These are phyloP conservation scores for Aspergillus persii DNA, from an alignment of 2,329 filamentous ascomycete genomes.

Conservation along the genomic window DNA sequence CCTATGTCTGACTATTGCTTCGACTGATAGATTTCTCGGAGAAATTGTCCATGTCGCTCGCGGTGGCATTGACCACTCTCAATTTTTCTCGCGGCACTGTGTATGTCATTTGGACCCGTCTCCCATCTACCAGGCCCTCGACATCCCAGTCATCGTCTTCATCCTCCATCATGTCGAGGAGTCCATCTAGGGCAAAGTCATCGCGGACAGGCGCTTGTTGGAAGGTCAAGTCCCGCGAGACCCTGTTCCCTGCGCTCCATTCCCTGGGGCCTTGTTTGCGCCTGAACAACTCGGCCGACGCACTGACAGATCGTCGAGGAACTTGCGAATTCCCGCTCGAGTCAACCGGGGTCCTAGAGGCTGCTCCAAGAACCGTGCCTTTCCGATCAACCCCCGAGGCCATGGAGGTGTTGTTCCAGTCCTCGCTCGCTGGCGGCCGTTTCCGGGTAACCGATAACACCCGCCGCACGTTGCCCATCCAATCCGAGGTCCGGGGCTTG, in stretches of 20 bases:
- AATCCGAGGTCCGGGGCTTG: constrained; percentile 57
- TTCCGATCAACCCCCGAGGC: constrained; percentile 31
- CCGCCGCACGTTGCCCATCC: constrained; percentile 67
- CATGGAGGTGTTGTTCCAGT: constrained; percentile 14
- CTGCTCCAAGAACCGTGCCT: constrained; percentile 21
- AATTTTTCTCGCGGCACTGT: constrained; percentile 85
- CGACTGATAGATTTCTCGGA: constrained; percentile 30
- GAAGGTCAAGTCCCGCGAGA: constrained; percentile 18
- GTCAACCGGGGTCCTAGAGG: not conserved
- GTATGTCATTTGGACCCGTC: constrained; percentile 82
- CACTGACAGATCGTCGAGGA: constrained; percentile 48
- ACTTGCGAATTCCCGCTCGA: constrained; percentile 15
- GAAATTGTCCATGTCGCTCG: constrained; percentile 32
- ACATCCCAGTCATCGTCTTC: constrained; percentile 67
- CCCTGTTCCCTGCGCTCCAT: constrained; percentile 45
- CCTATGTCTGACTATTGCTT: constrained; percentile 15
- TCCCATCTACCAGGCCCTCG: constrained; percentile 67
- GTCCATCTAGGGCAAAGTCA: constrained; percentile 26
- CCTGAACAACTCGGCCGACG: constrained; percentile 48
- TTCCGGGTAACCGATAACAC: constrained; percentile 53
- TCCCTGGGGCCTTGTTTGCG: constrained; percentile 53
- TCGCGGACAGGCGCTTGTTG: constrained; percentile 18
- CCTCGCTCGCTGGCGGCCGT: constrained; percentile 20
- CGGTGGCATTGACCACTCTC: constrained; percentile 79
- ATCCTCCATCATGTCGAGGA: constrained; percentile 25